A percentile compares a stretch with the other conserved stretches of the same genome.
phyloP scores from a whole-genome alignment of 1,139 yeast species.

The Hansenula sp. region DNA sequence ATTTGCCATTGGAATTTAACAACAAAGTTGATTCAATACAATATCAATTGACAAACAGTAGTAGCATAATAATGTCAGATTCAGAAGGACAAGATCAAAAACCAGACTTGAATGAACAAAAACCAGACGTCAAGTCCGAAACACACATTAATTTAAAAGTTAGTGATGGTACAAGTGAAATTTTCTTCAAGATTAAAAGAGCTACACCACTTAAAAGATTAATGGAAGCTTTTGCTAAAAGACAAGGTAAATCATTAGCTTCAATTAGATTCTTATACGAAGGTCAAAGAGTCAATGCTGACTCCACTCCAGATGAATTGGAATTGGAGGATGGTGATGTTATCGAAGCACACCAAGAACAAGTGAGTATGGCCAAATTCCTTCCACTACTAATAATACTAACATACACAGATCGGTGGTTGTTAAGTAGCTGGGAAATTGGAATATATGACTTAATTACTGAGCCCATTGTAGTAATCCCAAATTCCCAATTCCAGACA shows the following conservation, averaged over 20 bases:
- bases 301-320: slow-evolving; percentile 86
- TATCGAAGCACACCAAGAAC: slow-evolving; percentile 98
- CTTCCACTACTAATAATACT: too few relatives aligned
- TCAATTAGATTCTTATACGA: slow-evolving; percentile 88
- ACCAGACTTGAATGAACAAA: slow-evolving; percentile 33
- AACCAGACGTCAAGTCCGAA: slow-evolving; percentile 61
- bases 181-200: slow-evolving; percentile 91
- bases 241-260: slow-evolving; percentile 87
- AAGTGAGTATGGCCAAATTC: too few relatives aligned
- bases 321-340: slow-evolving; percentile 95
- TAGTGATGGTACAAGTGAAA: slow-evolving; percentile 89
- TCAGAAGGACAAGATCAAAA: slow-evolving; percentile 26
- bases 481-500: too few relatives aligned
- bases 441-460: too few relatives aligned
- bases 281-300: slow-evolving; percentile 85
- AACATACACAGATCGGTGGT: slow-evolving; percentile 34
- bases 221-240: slow-evolving; percentile 97
- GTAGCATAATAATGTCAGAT: slow-evolving; percentile 23
- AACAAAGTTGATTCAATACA: background rate
- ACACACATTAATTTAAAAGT: slow-evolving; percentile 90
- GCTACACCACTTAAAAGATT: slow-evolving; percentile 90
- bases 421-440: background rate
- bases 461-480: too few relatives aligned
- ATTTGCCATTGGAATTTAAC: too few relatives aligned
- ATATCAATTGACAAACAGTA: background rate